Conservation (phyloP, 2,329 filamentous ascomycete species). For the Purpureocillium lavendulum region DNA sequence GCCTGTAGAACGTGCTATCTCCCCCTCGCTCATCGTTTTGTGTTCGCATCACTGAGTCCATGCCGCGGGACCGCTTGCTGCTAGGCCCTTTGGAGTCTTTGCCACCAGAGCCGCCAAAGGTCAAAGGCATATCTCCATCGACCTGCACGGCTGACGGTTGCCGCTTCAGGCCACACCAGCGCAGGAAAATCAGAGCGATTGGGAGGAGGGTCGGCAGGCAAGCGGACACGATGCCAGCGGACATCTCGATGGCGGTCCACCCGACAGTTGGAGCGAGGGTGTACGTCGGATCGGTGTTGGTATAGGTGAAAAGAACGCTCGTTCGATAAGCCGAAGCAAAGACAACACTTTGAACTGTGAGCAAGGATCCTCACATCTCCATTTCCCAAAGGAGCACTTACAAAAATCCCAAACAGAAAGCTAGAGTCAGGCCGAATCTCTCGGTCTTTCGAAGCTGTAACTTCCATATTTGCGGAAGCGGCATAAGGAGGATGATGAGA, state of each 20-base stretch:
- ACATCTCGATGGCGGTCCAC: conserved; percentile 41
- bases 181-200: conserved; percentile 27
- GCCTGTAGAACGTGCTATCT: conserved; percentile 20
- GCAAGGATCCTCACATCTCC: neutral
- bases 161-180: conserved; percentile 31
- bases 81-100: conserved; percentile 5
- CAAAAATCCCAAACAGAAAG: conserved; percentile 37
- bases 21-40: conserved; percentile 6
- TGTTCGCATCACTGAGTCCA: conserved; percentile 6
- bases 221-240: conserved; percentile 42
- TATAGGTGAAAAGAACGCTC: conserved; percentile 36
- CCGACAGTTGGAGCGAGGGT: conserved; percentile 35
- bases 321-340: conserved; percentile 41
- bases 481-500: conserved; percentile 33
- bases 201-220: conserved; percentile 44
- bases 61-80: conserved; percentile 9
- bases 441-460: conserved; percentile 30
- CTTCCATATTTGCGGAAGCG: conserved; percentile 36
- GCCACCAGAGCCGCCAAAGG: conserved; percentile 11
- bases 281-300: conserved; percentile 30
- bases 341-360: conserved; percentile 26
- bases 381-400: too few relatives aligned
- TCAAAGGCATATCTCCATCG: conserved; percentile 12
- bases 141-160: conserved; percentile 12
- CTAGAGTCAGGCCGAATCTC: conserved; percentile 33